Conservation (phyloP, 2,329 filamentous ascomycete species). For the Nemania bipapillata region DNA sequence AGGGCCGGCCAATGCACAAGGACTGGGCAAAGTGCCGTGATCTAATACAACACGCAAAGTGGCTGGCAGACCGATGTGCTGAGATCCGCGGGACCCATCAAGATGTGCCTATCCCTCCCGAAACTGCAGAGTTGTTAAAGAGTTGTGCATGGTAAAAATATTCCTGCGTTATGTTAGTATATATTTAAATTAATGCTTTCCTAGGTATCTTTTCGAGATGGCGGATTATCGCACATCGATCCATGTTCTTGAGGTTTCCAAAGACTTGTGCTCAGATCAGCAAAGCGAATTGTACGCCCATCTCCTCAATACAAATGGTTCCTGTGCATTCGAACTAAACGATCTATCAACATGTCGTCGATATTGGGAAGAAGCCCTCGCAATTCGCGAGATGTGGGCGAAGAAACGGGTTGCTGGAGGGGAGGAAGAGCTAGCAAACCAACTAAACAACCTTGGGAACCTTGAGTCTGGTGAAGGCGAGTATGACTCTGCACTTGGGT, state of each 20-base stretch:
- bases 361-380: neutral
- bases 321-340: slow-evolving; percentile 1
- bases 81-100: neutral
- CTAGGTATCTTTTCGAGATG: slow-evolving; percentile 6
- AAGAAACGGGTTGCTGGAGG: neutral
- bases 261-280: neutral
- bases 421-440: slow-evolving; percentile 5
- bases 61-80: neutral
- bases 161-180: no score
- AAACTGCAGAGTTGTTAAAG: neutral
- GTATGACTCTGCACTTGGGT: neutral
- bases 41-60: slow-evolving; percentile 2
- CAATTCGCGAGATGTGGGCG: neutral
- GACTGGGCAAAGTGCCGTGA: neutral
- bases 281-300: neutral
- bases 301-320: slow-evolving; percentile 5
- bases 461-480: neutral
- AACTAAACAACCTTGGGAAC: slow-evolving; percentile 3
- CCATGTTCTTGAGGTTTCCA: neutral
- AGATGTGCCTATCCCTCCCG: neutral
- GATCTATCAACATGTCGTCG: neutral
- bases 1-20: neutral
- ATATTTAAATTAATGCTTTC: neutral
- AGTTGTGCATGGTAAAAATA: neutral
- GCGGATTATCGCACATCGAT: neutral